A percentile compares a stretch with the other conserved stretches of the same genome.
These are phyloP conservation scores for Claviceps sp. DNA, from an alignment of 2,329 filamentous ascomycete species.

Conservation along the genomic window DNA sequence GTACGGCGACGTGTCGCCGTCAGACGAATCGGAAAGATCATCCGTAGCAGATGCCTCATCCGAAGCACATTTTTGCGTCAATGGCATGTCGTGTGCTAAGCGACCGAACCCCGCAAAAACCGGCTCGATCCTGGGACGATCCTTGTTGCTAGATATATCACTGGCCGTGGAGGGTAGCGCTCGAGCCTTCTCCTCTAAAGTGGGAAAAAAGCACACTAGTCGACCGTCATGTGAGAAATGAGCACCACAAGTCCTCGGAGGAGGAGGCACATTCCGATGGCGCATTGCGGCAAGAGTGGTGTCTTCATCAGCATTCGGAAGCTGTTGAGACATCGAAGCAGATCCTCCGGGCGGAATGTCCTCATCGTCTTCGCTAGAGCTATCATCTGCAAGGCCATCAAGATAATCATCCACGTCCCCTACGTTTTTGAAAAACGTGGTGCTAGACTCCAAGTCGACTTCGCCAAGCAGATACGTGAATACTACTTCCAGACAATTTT, in stretches of 20 bases:
- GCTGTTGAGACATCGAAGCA: conserved; percentile 48
- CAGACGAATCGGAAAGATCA: conserved; percentile 36
- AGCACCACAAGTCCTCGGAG: conserved; percentile 45
- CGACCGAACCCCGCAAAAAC: conserved; percentile 45
- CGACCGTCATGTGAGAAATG: conserved; percentile 49
- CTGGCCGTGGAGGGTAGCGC: conserved; percentile 33
- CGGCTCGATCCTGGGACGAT: conserved; percentile 38
- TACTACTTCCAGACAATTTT: conserved; percentile 48
- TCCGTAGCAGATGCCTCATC: conserved; percentile 40
- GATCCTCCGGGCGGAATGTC: conserved; percentile 38
- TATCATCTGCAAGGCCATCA: conserved; percentile 53
- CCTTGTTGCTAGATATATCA: conserved; percentile 31
- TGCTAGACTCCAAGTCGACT: conserved; percentile 45
- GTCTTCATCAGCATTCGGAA: conserved; percentile 40
- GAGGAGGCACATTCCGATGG: conserved; percentile 39
- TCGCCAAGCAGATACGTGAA: conserved; percentile 53
- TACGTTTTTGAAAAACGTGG: conserved; percentile 49
- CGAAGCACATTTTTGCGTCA: conserved; percentile 30
- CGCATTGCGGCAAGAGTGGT: conserved; percentile 37
- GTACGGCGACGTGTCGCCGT: conserved; percentile 32
- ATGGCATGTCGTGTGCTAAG: conserved; percentile 36
- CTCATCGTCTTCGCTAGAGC: conserved; percentile 69
- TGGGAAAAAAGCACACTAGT: conserved; percentile 55
- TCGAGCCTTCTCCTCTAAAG: conserved; percentile 47
- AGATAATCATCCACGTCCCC: conserved; percentile 47